These are phyloP conservation scores for Favolaschia claudopus DNA, from an alignment of 768 basidiomycete genomes.

Conservation along the genomic window DNA sequence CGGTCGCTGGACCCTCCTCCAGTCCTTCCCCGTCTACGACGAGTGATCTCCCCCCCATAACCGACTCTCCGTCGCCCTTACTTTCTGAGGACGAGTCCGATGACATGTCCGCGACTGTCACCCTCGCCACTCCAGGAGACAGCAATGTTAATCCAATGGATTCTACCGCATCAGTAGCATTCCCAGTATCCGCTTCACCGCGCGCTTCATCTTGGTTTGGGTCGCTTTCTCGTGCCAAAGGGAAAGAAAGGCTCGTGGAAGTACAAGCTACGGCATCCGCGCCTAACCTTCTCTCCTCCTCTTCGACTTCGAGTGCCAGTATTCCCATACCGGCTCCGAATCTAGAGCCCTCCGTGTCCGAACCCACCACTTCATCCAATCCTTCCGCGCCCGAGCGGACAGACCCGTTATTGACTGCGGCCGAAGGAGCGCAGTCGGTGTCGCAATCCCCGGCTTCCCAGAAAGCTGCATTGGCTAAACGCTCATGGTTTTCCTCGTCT, in stretches of 20 bases:
- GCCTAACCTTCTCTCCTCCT: slow-evolving; percentile 20
- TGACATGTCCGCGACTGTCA: neutral
- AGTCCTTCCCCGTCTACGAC: slow-evolving; percentile 9
- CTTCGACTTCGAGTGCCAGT: too few relatives aligned
- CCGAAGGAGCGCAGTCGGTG: neutral
- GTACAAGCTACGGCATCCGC: slow-evolving; percentile 20
- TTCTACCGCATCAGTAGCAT: slow-evolving; percentile 9
- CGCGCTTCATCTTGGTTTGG: slow-evolving; percentile 42
- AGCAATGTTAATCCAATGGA: neutral
- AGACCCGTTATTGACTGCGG: slow-evolving; percentile 17
- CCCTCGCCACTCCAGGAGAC: too few relatives aligned
- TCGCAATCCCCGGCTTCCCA: slow-evolving; percentile 12
- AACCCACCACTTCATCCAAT: slow-evolving; percentile 24
- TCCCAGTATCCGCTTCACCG: slow-evolving; percentile 25
- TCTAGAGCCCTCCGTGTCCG: slow-evolving; percentile 14
- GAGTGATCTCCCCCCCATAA: slow-evolving; percentile 19
- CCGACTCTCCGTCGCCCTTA: too few relatives aligned
- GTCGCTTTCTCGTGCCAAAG: slow-evolving; percentile 38
- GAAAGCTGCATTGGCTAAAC: slow-evolving; percentile 17
- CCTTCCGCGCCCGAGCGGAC: slow-evolving; percentile 15
- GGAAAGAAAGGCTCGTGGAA: slow-evolving; percentile 34
- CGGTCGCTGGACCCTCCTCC: slow-evolving; percentile 19
- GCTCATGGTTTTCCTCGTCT: slow-evolving; percentile 34
- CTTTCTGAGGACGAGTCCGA: slow-evolving; percentile 21
- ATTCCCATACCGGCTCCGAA: slow-evolving; percentile 16